Evolutionary conservation across 371 early-diverging fungal species (phyloP), one percentile per base, ranked within the genome.

Genomic region (Actinomortierella ambigua): DNA sequence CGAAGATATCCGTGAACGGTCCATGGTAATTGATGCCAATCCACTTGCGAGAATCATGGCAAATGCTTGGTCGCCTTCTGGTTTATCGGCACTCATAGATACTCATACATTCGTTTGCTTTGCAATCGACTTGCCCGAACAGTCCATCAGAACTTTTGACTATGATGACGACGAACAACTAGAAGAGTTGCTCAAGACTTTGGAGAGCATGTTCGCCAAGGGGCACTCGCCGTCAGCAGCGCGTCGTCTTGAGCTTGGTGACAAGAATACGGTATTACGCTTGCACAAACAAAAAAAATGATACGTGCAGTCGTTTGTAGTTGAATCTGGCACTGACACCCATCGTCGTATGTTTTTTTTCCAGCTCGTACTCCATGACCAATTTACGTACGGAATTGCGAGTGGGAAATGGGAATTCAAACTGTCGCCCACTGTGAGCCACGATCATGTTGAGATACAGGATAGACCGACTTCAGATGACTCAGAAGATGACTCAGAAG

Each of bases 371-470:
- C 58, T 73, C 13, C n/a, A 63, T 42, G 64, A 63, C 9, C 61
- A 26, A 13, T 67, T 73, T 47, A 47, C 59, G 17, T 73, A 63
- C 39, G 73, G 73, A 15, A 27, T 73, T 14, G 63, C 73, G 1
- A 63, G 27, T 44, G 66, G 60, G 20, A 61, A 63, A 18, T 73
- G 73, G 73, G 61, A 73, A 13, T 73, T 73, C 58, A 66, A 60
- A 24, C 51, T 73, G 7, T 53, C 60, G 17, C 73, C 73, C 0
- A 27, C 63, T 50, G 34, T 73, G 2, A 49, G 46, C 11, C 26
- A 48, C 40, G 18, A 20, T 48, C 2, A 18, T 22, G 11, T 22
- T 22, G 22, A 48, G 3, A 11, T 18, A 22, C 48, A 20, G 48
- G 3, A 48, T 22, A 48, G 22, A 17, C 1, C 3, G 20, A 20